phyloP scores from a whole-genome alignment of 1,139 yeast genomes.

The Yamadazyma dendronema region DNA sequence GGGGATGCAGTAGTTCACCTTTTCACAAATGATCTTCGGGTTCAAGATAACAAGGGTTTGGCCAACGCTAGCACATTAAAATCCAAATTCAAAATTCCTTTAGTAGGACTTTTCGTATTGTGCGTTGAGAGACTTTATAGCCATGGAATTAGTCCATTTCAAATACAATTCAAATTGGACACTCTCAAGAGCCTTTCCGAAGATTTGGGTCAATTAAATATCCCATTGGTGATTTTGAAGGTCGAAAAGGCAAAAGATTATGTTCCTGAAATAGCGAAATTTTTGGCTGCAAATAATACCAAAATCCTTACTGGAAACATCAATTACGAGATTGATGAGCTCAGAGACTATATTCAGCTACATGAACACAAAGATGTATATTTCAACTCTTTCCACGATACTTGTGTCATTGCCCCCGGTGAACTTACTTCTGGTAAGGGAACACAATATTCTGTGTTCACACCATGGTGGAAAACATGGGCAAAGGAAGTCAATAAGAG shows the following conservation, averaged over 20 bases:
- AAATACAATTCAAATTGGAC: constrained; percentile 35
- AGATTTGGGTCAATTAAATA: constrained; percentile 28
- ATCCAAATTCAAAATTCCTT: constrained; percentile 20
- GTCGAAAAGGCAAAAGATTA: constrained; percentile 26
- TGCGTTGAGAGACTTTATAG: constrained; percentile 38
- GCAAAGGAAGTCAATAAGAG: constrained; percentile 8
- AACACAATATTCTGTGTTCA: constrained; percentile 48
- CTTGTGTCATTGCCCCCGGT: constrained; percentile 49
- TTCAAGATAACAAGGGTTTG: constrained; percentile 40
- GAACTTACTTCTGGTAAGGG: constrained; percentile 40
- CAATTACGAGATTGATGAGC: constrained; percentile 54
- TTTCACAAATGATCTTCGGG: constrained; percentile 43
- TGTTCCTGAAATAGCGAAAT: constrained; percentile 21
- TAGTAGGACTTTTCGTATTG: constrained; percentile 38
- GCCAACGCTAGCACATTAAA: constrained; percentile 32
- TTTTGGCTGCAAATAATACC: constrained; percentile 23
- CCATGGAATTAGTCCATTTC: constrained; percentile 44
- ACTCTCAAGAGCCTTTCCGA: constrained; percentile 28
- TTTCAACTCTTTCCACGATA: constrained; percentile 41
- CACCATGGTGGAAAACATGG: constrained; percentile 57
- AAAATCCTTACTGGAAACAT: constrained; percentile 40
- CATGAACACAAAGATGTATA: constrained; percentile 8
- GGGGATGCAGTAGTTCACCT: constrained; percentile 35
- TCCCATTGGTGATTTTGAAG: constrained; percentile 39
- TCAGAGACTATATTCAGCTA: constrained; percentile 32